phyloP scores from a whole-genome alignment of 2,329 filamentous ascomycete genomes.

The Arthrobotrys iridis region DNA sequence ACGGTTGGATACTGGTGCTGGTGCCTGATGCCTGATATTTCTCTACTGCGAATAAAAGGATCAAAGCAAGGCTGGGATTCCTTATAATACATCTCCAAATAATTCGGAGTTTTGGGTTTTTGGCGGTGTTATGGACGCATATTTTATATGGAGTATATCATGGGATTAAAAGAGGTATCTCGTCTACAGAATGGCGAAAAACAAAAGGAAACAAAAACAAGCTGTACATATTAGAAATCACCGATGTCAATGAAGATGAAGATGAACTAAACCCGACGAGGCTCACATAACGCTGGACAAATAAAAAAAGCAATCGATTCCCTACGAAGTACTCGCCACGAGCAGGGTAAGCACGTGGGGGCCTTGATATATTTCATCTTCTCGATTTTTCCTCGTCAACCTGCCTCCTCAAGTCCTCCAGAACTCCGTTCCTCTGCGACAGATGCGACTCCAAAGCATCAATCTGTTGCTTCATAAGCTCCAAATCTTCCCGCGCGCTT shows the following conservation, averaged over 20 bases:
- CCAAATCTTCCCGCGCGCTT: conserved; percentile 82
- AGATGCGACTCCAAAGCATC: conserved; percentile 88
- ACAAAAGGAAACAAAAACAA: background rate
- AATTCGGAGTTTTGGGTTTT: background rate
- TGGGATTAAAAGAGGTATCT: conserved; percentile 49
- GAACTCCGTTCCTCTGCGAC: conserved; percentile 75
- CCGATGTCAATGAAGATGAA: conserved; percentile 19
- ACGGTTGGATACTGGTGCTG: background rate
- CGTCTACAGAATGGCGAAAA: conserved; percentile 15
- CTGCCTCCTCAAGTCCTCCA: conserved; percentile 80
- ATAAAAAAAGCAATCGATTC: conserved; percentile 17
- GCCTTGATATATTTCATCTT: conserved; percentile 23
- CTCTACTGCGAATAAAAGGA: too few species aligned
- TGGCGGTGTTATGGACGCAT: conserved; percentile 6
- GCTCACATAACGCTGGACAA: conserved; percentile 46
- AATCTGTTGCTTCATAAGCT: conserved; percentile 91
- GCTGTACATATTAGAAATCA: conserved; percentile 40
- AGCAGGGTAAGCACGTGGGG: too few species aligned
- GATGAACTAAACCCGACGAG: background rate
- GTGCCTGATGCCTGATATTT: too few species aligned
- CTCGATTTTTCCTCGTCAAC: conserved; percentile 83
- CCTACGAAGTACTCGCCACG: too few species aligned
- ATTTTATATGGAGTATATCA: conserved; percentile 29
- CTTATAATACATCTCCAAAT: background rate
- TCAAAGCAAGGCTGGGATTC: too few species aligned